Evolutionary conservation across 148 eudicot genomes (phyloP).

Genomic region (Cornus kousa): DNA sequence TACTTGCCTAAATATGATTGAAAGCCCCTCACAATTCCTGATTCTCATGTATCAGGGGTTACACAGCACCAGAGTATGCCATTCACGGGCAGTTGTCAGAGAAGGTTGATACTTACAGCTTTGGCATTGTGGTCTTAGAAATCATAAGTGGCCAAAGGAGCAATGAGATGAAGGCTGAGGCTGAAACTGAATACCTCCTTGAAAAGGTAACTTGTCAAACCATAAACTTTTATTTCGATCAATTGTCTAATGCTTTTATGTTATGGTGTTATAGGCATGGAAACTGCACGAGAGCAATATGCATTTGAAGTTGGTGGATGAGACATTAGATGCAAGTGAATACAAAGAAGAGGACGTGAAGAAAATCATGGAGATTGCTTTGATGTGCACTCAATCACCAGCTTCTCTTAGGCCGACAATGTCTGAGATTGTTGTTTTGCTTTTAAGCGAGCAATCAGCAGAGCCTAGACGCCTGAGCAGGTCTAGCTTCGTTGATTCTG

Average conservation of each 20-base stretch:
- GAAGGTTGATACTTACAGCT: constrained; percentile 47
- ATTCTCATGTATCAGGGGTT: constrained; percentile 27
- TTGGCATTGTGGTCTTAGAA: constrained; percentile 42
- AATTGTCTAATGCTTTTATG: background rate
- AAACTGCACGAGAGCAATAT: constrained; percentile 25
- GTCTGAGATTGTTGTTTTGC: constrained; percentile 40
- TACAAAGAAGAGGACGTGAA: constrained; percentile 27
- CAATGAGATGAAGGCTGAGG: constrained; percentile 8
- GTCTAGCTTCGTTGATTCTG: constrained; percentile 16
- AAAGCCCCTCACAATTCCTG: background rate
- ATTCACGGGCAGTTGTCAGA: constrained; percentile 44
- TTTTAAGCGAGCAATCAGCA: constrained; percentile 24
- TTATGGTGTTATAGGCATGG: constrained; percentile 36
- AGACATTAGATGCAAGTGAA: constrained; percentile 24
- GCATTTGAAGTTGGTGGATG: constrained; percentile 35
- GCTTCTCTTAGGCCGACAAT: constrained; percentile 42
- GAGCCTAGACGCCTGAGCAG: constrained; percentile 17
- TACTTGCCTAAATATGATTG: too few species aligned
- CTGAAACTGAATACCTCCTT: constrained; percentile 32
- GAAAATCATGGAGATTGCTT: constrained; percentile 38
- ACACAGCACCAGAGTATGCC: constrained; percentile 50
- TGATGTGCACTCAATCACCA: constrained; percentile 43
- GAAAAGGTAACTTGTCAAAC: constrained; percentile 27
- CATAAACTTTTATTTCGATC: background rate
- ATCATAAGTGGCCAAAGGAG: constrained; percentile 42